Percentiles rank a stretch among this genome's conserved stretches.
phyloP scores from a whole-genome alignment of 2,329 filamentous ascomycete species.

The Trichoderma koningiopsis region DNA sequence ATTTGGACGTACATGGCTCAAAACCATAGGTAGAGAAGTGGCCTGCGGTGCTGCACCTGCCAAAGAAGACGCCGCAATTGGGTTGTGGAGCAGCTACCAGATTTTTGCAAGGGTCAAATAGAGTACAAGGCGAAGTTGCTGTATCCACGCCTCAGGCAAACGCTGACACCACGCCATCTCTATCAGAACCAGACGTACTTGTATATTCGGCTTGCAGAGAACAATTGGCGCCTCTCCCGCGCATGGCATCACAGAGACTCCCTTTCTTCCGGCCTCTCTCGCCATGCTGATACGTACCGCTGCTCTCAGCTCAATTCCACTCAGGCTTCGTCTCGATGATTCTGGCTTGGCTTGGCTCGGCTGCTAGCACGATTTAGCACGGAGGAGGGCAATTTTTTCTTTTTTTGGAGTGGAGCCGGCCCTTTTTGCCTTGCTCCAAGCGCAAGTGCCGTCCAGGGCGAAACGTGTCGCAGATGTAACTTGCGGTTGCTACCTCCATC shows the following conservation, averaged over 20 bases:
- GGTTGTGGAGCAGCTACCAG: not conserved
- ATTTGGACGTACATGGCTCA: not conserved
- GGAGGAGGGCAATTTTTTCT: not conserved
- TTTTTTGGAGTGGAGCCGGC: not conserved
- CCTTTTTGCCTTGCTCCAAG: not conserved
- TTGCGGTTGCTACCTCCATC: conserved; percentile 14
- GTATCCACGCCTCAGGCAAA: not conserved
- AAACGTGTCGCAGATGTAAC: conserved; percentile 27
- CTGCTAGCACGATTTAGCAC: not conserved
- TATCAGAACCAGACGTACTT: not conserved
- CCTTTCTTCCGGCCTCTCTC: not conserved
- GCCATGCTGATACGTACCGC: not conserved
- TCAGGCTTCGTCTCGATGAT: not conserved
- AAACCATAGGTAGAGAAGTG: not conserved
- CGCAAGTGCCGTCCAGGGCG: conserved; percentile 21
- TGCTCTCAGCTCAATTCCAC: not conserved
- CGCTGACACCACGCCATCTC: not conserved
- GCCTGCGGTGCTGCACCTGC: not conserved
- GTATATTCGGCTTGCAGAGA: not conserved
- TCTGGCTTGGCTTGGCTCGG: not conserved
- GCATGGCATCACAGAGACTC: not conserved
- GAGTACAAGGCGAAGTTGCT: not conserved
- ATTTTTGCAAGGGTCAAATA: not conserved
- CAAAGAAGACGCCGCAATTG: not conserved
- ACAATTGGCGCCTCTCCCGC: not conserved